Conservation (phyloP, 352 stramenopile genomes). For the Pythium oligandrum region DNA sequence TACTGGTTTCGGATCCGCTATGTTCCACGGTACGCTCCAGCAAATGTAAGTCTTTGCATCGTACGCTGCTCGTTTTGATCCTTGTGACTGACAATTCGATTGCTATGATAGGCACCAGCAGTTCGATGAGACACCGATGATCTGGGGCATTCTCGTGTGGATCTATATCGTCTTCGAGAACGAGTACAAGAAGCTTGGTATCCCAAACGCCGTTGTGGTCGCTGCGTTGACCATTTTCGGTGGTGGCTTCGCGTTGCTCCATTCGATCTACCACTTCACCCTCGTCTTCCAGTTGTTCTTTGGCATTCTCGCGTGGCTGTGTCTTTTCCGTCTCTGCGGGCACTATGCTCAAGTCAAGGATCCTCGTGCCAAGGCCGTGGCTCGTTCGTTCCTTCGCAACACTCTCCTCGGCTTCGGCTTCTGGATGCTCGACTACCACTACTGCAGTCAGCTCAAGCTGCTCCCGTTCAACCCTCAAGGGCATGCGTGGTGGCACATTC, state of each 20-base stretch:
- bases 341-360: constrained; percentile 66
- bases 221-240: constrained; percentile 48
- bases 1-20: constrained; percentile 78
- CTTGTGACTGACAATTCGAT: neutral
- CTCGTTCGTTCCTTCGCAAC: constrained; percentile 52
- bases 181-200: constrained; percentile 44
- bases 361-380: constrained; percentile 42
- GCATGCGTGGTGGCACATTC: constrained; percentile 83
- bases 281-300: constrained; percentile 80
- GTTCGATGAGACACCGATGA: constrained; percentile 83
- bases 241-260: constrained; percentile 61
- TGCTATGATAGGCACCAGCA: constrained; percentile 47
- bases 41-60: constrained; percentile 35
- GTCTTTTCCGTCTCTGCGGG: constrained; percentile 38
- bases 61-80: neutral
- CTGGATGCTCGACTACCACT: constrained; percentile 83
- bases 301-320: constrained; percentile 44
- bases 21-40: constrained; percentile 86
- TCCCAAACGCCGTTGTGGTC: constrained; percentile 40
- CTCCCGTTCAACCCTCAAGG: constrained; percentile 74
- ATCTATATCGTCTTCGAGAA: constrained; percentile 84
- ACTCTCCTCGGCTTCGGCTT: constrained; percentile 61
- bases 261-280: constrained; percentile 75
- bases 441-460: constrained; percentile 45
- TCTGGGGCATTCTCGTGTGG: constrained; percentile 77